Conservation (phyloP, 2,329 filamentous ascomycete genomes). For the Meredithiella fracta region DNA sequence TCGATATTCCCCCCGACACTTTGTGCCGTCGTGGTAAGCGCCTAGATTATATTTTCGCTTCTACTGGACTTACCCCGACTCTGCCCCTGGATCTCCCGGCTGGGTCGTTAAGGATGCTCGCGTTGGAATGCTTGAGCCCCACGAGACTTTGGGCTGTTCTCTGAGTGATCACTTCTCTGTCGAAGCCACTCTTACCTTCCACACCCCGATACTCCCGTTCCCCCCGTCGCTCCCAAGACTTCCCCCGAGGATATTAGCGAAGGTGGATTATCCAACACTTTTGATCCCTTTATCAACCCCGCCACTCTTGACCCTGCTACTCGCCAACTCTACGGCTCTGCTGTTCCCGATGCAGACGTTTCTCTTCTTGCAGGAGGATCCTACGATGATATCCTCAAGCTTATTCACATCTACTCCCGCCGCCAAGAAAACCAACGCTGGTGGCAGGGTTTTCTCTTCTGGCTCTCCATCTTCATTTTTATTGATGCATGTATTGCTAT, state of each 20-base stretch:
- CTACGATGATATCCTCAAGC: constrained; percentile 52
- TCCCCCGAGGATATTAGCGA: constrained; percentile 11
- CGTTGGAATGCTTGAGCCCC: constrained; percentile 67
- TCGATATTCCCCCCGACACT: constrained; percentile 45
- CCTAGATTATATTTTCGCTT: constrained; percentile 87
- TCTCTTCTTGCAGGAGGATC: constrained; percentile 18
- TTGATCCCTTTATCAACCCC: constrained; percentile 16
- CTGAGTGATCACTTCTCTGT: constrained; percentile 92
- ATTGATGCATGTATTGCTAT: constrained; percentile 63
- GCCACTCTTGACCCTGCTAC: constrained; percentile 18
- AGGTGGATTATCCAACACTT: constrained; percentile 15
- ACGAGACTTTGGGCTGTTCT: constrained; percentile 67
- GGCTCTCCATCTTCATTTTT: constrained; percentile 46
- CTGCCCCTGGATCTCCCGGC: constrained; percentile 20
- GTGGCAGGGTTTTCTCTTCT: constrained; percentile 60
- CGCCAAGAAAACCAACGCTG: constrained; percentile 59
- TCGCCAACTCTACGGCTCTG: constrained; percentile 21
- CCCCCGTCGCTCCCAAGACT: constrained; percentile 13
- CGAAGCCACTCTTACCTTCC: constrained; percentile 53
- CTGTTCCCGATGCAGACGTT: constrained; percentile 15
- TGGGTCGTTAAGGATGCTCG: constrained; percentile 58
- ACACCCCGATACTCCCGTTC: constrained; percentile 19
- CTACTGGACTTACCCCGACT: constrained; percentile 27
- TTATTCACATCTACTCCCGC: constrained; percentile 49
- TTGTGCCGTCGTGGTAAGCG: constrained; percentile 65